These are phyloP conservation scores for Trichosporon asahii DNA, from an alignment of 1,284 basidiomycete genomes.

Conservation along the genomic window DNA sequence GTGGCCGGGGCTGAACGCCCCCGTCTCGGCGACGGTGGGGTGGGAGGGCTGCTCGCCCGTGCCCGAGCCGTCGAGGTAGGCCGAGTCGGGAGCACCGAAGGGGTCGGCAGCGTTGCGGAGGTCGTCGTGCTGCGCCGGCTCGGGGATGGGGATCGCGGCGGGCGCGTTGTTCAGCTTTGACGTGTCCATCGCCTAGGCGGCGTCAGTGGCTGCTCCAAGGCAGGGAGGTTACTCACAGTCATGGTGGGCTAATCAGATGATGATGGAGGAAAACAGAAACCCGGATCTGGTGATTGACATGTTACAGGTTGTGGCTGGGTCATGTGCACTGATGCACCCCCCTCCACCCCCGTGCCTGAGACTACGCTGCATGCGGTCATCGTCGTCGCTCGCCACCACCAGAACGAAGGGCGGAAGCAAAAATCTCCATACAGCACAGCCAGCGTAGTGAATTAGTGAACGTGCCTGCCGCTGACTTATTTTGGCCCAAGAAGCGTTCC, in stretches of 20 bases:
- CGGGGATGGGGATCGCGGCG: constrained; percentile 27
- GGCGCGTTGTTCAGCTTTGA: constrained; percentile 43
- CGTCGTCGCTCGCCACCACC: not conserved
- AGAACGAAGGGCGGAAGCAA: not conserved
- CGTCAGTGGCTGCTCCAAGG: too few relatives aligned
- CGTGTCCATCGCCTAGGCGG: constrained; percentile 33
- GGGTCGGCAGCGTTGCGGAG: constrained; percentile 12
- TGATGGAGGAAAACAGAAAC: not conserved
- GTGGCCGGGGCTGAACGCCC: constrained; percentile 18
- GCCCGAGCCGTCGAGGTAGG: constrained; percentile 32
- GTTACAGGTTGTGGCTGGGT: not conserved
- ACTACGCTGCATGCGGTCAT: not conserved
- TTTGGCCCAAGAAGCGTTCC: not conserved
- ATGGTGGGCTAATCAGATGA: not conserved
- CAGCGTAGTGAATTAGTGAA: not conserved
- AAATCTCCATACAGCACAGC: not conserved
- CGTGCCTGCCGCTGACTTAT: not conserved
- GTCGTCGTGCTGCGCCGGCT: constrained; percentile 12
- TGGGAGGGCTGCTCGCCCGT: constrained; percentile 16
- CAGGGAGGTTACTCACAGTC: not conserved
- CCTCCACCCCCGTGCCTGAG: not conserved
- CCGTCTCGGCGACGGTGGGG: constrained; percentile 48
- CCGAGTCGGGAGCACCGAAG: constrained; percentile 25
- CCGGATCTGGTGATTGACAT: too few relatives aligned
- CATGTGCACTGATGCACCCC: not conserved